Base-by-base conservation (phyloP, 345 rosid genomes). In the Rhodamnia rubescens region DNA sequence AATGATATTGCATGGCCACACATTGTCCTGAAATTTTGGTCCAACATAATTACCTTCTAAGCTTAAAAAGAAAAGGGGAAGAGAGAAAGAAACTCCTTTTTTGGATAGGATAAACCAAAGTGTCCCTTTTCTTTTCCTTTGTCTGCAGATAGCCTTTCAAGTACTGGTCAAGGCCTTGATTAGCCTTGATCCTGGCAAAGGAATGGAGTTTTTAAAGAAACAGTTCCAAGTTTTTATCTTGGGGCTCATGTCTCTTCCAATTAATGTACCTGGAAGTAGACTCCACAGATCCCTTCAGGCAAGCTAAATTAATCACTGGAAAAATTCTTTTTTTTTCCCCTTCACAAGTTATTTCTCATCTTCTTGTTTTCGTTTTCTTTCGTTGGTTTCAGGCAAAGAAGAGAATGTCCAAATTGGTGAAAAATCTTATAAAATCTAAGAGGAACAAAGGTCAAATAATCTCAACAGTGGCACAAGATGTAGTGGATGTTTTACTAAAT, bases 221-320 rank as follows among this genome's bases (percentile, higher is more conserved):
- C 95, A 94, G 74, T 98, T 96, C 86, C 97, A 95, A 86, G 88
- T 92, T 85, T 98, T 98, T 83, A 95, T 95, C 85, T 87, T 89
- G 22, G 99, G 99, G 44, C 98, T 97, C 83, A 96, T 97, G 97
- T 94, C 99, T 86, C 86, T 97, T 9, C 99, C 99, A 36, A 14
- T 97, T 40, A 95, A 95, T 82, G 47, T 97, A 29, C 99, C 99
- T 32, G 99, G 99, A 89, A 95, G 88, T 50, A 97, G 95, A 89
- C 98, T 97, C 55, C 89, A 94, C 85, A 92, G 94, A 83, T 97
- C 99, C n/a, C 90, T 96, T 53, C 94, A 94, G 95, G 98, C 90
- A 91, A 87, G 92, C 86, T 53, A 5, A n/a, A 40, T 84, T 64
- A 22, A 36, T 49, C 51, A 51, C 16, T 49, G 21, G 82, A 53